Evolutionary conservation across 306 rosid species (phyloP), one percentile per base, ranked within the genome.

Genomic region (Malus sylvestris): DNA sequence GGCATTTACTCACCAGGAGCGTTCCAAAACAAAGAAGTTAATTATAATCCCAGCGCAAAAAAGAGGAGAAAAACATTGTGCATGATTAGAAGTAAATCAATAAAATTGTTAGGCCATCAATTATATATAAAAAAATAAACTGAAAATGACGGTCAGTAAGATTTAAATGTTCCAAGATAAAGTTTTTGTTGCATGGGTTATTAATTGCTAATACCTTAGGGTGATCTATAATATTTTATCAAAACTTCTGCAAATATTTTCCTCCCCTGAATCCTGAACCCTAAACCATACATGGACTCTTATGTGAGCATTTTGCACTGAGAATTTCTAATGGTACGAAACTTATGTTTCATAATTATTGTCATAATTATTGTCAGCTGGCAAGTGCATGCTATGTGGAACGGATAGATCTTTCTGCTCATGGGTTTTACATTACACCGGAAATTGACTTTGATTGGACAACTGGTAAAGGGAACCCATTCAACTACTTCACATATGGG

Each of bases 341-440:
- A 72, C 2, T 72, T 72, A 67, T 78, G 68, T 25, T 25, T 25
- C 25, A 25, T 25, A 25, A 25, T 25, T 25, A 25, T 25, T 25
- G 25, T 25, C 25, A 25, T 68, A 42, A 35, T 80, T 72, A 44
- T 83, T 86, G 78, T 81, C 97, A 92, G 97, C 87, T 95, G 68
- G 98, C 79, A 40, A 18, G 8, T 73, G 96, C 96, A 59, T 95
- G 98, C 96, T 92, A 90, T 69, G 83, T 51, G 53, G 92, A 80
- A 76, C 91, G 96, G 67, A 88, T 92, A 71, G 98, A 95, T 83
- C 98, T 95, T 77, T 95, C 93, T 71, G 98, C 97, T n/a, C 97
- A 92, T 75, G 98, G 98, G 44, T 95, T 95, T 83, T 82, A 86
- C 85, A 89, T 92, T 67, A 80, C 88, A 67, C 98, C 98, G 44